phyloP scores from a whole-genome alignment of 305 asterid species.

The Fraxinus greggii region DNA sequence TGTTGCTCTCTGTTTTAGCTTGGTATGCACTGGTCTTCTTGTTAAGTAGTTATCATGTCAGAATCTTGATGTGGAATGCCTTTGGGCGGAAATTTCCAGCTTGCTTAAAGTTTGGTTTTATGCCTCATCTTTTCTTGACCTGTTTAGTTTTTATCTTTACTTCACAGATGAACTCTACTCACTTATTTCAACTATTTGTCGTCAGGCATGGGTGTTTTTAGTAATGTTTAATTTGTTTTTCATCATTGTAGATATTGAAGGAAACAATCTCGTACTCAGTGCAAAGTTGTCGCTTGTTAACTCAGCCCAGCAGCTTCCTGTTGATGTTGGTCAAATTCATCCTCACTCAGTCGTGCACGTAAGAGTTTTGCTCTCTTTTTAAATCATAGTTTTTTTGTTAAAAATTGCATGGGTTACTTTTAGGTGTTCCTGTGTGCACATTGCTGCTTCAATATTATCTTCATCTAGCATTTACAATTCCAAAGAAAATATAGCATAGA shows the following conservation, averaged over 20 bases:
- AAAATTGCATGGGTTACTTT: neutral
- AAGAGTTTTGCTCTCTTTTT: conserved; percentile 35
- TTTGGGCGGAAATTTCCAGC: neutral
- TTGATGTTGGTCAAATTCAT: conserved; percentile 61
- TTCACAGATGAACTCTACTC: neutral
- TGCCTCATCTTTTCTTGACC: neutral
- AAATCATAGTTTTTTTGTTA: conserved; percentile 6
- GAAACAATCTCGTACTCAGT: conserved; percentile 66
- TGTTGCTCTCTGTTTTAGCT: neutral
- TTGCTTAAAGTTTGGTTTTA: conserved; percentile 5
- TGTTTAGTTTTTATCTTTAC: neutral
- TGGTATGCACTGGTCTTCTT: neutral
- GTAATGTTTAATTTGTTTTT: conserved; percentile 1
- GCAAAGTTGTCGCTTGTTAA: conserved; percentile 79
- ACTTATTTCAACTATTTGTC: neutral
- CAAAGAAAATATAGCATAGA: neutral
- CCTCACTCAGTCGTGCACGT: conserved; percentile 80
- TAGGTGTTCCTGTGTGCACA: neutral
- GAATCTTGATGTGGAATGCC: neutral
- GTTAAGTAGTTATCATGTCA: neutral
- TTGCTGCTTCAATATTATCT: neutral
- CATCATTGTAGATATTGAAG: conserved; percentile 69
- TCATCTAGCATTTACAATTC: conserved; percentile 5
- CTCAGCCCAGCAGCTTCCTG: conserved; percentile 67
- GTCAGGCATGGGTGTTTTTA: conserved; percentile 5